These are phyloP conservation scores for Monilinia polystroma DNA, from an alignment of 2,329 filamentous ascomycete species.

Conservation along the genomic window DNA sequence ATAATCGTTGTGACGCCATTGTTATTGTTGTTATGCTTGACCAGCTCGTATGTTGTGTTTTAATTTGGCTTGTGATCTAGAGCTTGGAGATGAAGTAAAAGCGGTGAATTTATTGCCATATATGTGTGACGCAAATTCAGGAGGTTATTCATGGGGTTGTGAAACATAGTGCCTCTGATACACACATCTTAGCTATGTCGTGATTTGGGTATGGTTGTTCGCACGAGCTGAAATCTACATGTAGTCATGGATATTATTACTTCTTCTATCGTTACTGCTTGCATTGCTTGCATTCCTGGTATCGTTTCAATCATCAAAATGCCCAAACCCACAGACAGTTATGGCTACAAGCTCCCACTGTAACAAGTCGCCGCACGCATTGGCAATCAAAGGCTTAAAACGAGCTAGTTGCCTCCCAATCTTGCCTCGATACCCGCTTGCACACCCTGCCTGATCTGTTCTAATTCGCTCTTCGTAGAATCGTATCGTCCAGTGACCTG, in stretches of 20 bases:
- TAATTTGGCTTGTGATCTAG: constrained; percentile 11
- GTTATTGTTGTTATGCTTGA: constrained; percentile 11
- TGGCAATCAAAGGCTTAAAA: background rate
- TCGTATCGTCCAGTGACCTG: constrained; percentile 77
- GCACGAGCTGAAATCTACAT: background rate
- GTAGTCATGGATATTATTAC: constrained; percentile 18
- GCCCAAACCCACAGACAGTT: background rate
- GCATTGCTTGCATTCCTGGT: constrained; percentile 3
- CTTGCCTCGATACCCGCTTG: constrained; percentile 72
- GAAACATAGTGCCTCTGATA: constrained; percentile 4
- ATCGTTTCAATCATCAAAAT: constrained; percentile 14
- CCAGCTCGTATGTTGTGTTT: constrained; percentile 19
- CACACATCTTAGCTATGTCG: background rate
- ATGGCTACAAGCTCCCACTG: background rate
- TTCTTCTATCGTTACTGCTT: constrained; percentile 12
- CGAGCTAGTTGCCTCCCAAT: constrained; percentile 45
- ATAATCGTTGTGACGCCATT: constrained; percentile 34
- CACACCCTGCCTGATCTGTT: constrained; percentile 63
- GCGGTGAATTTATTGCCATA: constrained; percentile 26
- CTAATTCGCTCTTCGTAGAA: constrained; percentile 73
- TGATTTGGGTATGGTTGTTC: background rate
- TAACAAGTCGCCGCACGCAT: background rate
- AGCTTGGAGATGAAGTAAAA: constrained; percentile 19
- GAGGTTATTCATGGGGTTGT: constrained; percentile 2
- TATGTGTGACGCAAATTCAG: background rate